Evolutionary conservation across 805 yeast genomes (phyloP), one percentile per base, ranked within the genome.

Genomic region (Yamadazyma tumulicola): DNA sequence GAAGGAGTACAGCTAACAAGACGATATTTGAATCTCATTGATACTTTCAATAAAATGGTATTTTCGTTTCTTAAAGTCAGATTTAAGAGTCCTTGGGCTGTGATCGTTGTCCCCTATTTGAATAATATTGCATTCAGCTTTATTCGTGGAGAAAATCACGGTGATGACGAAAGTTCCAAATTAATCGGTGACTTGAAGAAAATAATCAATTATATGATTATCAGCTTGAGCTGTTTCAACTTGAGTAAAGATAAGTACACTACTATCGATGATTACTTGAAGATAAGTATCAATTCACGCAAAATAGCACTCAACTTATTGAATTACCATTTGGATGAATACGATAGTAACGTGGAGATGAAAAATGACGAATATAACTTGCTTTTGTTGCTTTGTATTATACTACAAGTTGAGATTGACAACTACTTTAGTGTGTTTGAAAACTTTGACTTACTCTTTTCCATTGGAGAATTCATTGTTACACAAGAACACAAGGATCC

Each of bases 311-410:
- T 62, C n/a, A 53, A 51, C 25, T 51, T 63, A n/a, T 37, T 66
- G 13, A 63, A 64, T 37, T 54, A 47, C 34, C 73, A 67, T 43
- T 42, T 67, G 25, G 73, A 68, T 43, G 65, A 64, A 34, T 66
- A 59, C 34, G 70, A 64, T 31, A 52, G 45, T 25, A 51, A 54
- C 32, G 11, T 27, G 2, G 35, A 37, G 9, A 32, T 42, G 3
- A 23, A 41, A 2, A 50, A 48, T 11, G 44, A 48, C 10, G 59
- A 52, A 16, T 67, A 67, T 41, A 61, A 58, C 28, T 48, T 54
- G 14, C 40, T 53, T 23, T 43, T 69, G n/a, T 43, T 69, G 5
- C 35, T 69, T 9, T 59, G 59, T 4, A 52, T 69, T 5, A 46
- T 67, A 4, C 43, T 69, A 11, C 65, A 61, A 37, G 53, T 67